phyloP scores from a whole-genome alignment of 352 stramenopile genomes.

The Phytophthora cactorum region DNA sequence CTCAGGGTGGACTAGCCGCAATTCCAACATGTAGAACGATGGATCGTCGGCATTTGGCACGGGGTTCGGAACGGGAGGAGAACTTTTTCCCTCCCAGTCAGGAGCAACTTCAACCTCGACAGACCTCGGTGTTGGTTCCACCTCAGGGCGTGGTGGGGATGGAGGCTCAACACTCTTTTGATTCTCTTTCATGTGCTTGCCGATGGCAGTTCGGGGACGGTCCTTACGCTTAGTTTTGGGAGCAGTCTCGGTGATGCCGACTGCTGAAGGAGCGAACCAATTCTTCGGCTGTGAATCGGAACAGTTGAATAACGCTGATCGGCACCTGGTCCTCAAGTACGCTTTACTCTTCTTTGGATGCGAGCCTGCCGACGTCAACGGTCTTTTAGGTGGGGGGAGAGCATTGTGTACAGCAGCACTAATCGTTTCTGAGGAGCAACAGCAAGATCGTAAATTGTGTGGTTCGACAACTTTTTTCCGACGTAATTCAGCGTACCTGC shows the following conservation, averaged over 20 bases:
- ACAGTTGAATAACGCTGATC: constrained; percentile 17
- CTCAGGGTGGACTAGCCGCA: constrained; percentile 51
- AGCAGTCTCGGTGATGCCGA: not conserved
- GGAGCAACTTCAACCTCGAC: constrained; percentile 7
- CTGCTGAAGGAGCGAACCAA: constrained; percentile 29
- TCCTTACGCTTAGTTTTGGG: constrained; percentile 14
- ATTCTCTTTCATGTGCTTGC: constrained; percentile 2
- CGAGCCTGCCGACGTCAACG: constrained; percentile 19
- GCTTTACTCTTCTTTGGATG: constrained; percentile 26
- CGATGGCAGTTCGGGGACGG: constrained; percentile 1
- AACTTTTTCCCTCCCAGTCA: not conserved
- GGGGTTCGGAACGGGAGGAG: not conserved
- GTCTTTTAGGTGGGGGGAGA: constrained; percentile 26
- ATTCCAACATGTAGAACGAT: constrained; percentile 61
- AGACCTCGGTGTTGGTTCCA: not conserved
- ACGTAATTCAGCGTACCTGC: constrained; percentile 14
- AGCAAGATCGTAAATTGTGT: constrained; percentile 4
- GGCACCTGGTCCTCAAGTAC: constrained; percentile 14
- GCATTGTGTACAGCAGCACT: constrained; percentile 27
- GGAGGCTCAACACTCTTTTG: not conserved
- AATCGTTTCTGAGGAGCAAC: not conserved
- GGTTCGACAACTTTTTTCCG: not conserved
- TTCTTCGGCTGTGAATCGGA: constrained; percentile 26
- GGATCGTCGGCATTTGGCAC: constrained; percentile 35
- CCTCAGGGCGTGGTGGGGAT: not conserved